A percentile compares a stretch with the other conserved stretches of the same genome.
Conservation (phyloP, 2,329 filamentous ascomycete species). For the Xylariaceae sp. region DNA sequence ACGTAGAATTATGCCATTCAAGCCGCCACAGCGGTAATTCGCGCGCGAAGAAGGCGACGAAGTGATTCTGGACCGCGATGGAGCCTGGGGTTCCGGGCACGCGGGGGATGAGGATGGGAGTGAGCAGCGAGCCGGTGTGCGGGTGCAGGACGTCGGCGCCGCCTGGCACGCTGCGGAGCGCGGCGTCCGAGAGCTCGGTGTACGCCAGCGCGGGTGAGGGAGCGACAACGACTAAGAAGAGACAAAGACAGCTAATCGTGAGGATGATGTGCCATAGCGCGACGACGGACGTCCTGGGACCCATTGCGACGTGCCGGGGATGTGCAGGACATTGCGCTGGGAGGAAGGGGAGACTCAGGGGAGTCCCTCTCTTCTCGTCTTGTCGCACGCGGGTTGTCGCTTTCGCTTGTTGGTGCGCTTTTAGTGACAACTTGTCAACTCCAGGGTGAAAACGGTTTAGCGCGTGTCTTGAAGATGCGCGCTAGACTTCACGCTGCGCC, state of each 20-base stretch:
- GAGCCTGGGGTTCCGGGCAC: slow-evolving; percentile 83
- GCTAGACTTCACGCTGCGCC: not conserved
- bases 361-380: not conserved
- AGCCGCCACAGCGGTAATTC: slow-evolving; percentile 75
- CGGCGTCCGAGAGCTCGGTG: slow-evolving; percentile 63
- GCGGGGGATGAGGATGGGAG: slow-evolving; percentile 81
- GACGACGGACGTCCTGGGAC: slow-evolving; percentile 3
- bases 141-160: slow-evolving; percentile 75
- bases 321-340: slow-evolving; percentile 4
- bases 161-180: slow-evolving; percentile 65
- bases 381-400: not conserved
- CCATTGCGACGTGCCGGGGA: slow-evolving; percentile 5
- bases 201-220: slow-evolving; percentile 32
- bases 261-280: slow-evolving; percentile 4
- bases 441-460: not conserved
- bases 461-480: not conserved
- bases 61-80: slow-evolving; percentile 67
- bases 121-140: slow-evolving; percentile 65
- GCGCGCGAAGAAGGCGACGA: slow-evolving; percentile 72
- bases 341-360: not conserved
- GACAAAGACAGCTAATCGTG: not conserved
- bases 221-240: slow-evolving; percentile 11
- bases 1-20: slow-evolving; percentile 84
- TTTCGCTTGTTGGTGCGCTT: not conserved
- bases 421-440: slow-evolving; percentile 6